A percentile compares a stretch with the other conserved stretches of the same genome.
Evolutionary conservation across 495 filamentous ascomycete species (phyloP).

Genomic region (Hypoxylon lenormandii): DNA sequence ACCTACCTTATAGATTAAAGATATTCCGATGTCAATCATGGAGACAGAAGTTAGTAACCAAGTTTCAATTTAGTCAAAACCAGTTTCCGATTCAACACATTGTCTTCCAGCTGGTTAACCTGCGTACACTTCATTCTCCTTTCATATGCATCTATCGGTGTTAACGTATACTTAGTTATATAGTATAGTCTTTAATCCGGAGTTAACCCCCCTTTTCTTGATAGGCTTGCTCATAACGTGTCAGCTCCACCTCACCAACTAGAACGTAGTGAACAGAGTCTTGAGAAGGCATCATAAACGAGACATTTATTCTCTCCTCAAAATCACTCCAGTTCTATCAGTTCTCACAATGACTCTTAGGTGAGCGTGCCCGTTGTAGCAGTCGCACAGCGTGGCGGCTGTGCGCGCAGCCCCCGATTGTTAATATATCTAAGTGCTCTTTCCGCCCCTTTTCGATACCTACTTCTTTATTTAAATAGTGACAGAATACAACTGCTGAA

Average conservation of each 20-base stretch:
- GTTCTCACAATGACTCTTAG: background rate
- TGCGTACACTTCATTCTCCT: background rate
- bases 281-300: background rate
- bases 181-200: background rate
- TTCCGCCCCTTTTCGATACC: background rate
- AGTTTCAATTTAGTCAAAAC: background rate
- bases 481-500: no score
- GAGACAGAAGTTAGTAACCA: background rate
- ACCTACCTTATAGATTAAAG: background rate
- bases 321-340: background rate
- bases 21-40: background rate
- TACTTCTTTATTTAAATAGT: background rate
- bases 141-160: no score
- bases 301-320: background rate
- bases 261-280: background rate
- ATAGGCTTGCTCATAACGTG: background rate
- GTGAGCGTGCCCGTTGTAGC: background rate
- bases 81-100: background rate
- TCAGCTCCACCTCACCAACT: background rate
- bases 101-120: background rate
- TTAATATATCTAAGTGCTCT: background rate
- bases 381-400: conserved; percentile 15
- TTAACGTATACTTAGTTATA: no score
- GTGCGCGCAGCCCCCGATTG: conserved; percentile 6
- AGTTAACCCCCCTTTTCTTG: background rate